These are phyloP conservation scores for Periglandula ipomoeae DNA, from an alignment of 2,329 filamentous ascomycete species.

Conservation along the genomic window DNA sequence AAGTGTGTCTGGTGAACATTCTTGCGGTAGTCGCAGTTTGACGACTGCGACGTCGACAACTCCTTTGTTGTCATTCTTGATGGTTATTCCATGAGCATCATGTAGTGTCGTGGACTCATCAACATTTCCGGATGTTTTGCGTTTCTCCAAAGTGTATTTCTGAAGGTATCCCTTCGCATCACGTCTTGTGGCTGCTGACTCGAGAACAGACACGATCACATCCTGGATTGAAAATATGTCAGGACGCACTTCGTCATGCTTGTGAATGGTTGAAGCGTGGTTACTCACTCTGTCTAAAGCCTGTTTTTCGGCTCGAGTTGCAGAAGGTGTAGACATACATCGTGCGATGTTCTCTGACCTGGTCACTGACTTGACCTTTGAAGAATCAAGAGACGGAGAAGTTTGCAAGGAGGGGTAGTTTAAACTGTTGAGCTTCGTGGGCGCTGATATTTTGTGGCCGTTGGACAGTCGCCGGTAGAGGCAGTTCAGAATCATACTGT, in stretches of 20 bases:
- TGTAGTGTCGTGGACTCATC: background rate
- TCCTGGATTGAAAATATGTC: constrained; percentile 44
- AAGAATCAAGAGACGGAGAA: background rate
- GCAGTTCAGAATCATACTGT: constrained; percentile 30
- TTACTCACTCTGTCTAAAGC: constrained; percentile 22
- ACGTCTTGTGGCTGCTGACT: constrained; percentile 82
- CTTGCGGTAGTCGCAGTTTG: constrained; percentile 68
- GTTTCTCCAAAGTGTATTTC: constrained; percentile 51
- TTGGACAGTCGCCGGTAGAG: constrained; percentile 29
- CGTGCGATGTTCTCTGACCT: constrained; percentile 10
- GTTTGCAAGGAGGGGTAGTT: background rate
- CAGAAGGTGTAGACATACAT: constrained; percentile 20
- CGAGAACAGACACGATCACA: constrained; percentile 77
- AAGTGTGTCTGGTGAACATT: constrained; percentile 58
- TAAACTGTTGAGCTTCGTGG: constrained; percentile 3
- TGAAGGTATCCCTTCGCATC: constrained; percentile 89
- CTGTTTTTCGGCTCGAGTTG: constrained; percentile 21
- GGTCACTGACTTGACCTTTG: background rate
- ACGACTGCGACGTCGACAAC: constrained; percentile 65
- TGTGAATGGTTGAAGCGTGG: background rate
- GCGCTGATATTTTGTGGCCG: constrained; percentile 12
- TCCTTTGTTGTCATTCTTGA: background rate
- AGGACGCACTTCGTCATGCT: background rate
- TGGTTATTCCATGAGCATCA: background rate
- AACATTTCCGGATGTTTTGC: constrained; percentile 4